Percentiles rank a stretch among this genome's conserved stretches.
These are phyloP conservation scores for Nectriaceae sp. DNA, from an alignment of 2,329 filamentous ascomycete species.

Conservation along the genomic window DNA sequence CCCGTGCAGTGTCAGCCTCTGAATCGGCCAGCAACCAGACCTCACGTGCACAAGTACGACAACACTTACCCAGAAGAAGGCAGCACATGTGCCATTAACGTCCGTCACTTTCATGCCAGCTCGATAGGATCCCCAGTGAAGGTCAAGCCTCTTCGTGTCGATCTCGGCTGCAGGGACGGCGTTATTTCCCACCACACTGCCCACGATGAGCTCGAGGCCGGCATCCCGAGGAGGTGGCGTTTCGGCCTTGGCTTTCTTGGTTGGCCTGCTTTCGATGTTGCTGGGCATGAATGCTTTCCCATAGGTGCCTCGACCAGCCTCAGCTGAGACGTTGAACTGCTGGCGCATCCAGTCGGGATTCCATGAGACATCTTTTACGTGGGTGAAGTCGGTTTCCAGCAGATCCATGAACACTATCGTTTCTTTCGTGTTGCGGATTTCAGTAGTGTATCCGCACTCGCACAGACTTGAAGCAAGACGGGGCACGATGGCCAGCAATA, in stretches of 20 bases:
- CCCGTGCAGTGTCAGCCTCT: slow-evolving; percentile 2
- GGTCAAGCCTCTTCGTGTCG: slow-evolving; percentile 59
- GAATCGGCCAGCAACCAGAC: neutral
- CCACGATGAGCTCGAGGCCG: slow-evolving; percentile 61
- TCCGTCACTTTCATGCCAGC: slow-evolving; percentile 65
- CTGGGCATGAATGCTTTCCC: slow-evolving; percentile 62
- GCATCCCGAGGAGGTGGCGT: slow-evolving; percentile 45
- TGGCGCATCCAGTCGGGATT: slow-evolving; percentile 67
- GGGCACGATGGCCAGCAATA: slow-evolving; percentile 14
- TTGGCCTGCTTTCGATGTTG: slow-evolving; percentile 56
- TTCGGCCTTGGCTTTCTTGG: slow-evolving; percentile 34
- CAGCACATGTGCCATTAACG: slow-evolving; percentile 68
- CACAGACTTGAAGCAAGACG: slow-evolving; percentile 49
- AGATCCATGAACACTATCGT: slow-evolving; percentile 65
- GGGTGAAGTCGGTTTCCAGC: slow-evolving; percentile 72
- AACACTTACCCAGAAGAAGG: slow-evolving; percentile 72
- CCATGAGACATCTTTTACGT: slow-evolving; percentile 47
- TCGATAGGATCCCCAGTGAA: slow-evolving; percentile 71
- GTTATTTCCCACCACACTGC: slow-evolving; percentile 44
- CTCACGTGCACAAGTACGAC: too few relatives aligned
- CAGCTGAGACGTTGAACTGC: slow-evolving; percentile 64
- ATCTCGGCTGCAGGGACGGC: slow-evolving; percentile 66
- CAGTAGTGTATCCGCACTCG: slow-evolving; percentile 71
- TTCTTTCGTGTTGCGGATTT: slow-evolving; percentile 40
- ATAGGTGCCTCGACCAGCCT: slow-evolving; percentile 61